Base-by-base conservation (phyloP, 2,329 filamentous ascomycete species). In the Microdochium paspali region DNA sequence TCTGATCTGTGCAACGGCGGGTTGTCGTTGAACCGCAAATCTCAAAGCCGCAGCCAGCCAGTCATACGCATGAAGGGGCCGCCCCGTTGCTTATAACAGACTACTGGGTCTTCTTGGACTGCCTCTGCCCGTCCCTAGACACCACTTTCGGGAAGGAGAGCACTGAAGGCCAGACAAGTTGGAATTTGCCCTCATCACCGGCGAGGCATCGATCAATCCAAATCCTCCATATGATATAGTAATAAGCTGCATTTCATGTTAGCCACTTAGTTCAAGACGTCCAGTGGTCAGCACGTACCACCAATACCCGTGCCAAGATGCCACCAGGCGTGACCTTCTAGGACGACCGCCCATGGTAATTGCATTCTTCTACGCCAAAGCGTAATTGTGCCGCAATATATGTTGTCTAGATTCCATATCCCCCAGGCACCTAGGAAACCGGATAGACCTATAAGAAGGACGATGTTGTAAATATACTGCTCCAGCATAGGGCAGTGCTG, bases 221-320 rank as follows among this genome's bases (percentile, higher is more conserved):
- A 24, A 90, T 81, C 3, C 87, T 84, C 87, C 88, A 94, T 13
- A 81, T 71, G 55, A 94, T 88, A 61, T 91, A 89, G 60, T 84
- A 85, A 64, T 94, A 94, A 15, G 87, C 87, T 61, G 39, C 12
- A 21, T 18, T 9, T 24, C 24, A 13, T 12, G 50, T 51, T 31
- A 51, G 47, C 23, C 2, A 40, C 20, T 18, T 35, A 12, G 18
- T 4, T 40, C 12, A 5, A 40, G 7, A 21, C 15, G 35, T 5
- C 15, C 10, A 5, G 10, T 10, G 4, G 24, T 25, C 9, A 48
- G 3, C 21, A 10, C 48, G 50, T 53, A 61, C 58, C 57, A 49
- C 88, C 88, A 30, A 84, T 71, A 12, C 87, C 87, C 1, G 88
- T 93, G 75, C 91, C 82, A 31, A 91, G 59, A 66, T 91, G 87